Evolutionary conservation across 345 rosid species (phyloP).

Genomic region (Pistacia integerrima): DNA sequence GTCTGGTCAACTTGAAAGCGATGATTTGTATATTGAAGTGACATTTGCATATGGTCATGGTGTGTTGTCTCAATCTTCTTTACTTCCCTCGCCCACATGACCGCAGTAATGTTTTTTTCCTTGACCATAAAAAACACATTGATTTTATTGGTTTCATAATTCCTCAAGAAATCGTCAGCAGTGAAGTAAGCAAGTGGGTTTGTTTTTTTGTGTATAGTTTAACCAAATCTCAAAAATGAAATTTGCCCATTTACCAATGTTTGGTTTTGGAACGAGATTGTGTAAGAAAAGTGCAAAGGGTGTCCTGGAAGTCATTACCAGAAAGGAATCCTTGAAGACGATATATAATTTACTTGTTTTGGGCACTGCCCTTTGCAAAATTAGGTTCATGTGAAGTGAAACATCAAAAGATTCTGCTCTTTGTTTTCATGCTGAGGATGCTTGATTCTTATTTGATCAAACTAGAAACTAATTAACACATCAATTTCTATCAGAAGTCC

Average conservation of each 20-base stretch:
- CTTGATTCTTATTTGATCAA: not conserved
- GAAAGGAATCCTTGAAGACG: not conserved
- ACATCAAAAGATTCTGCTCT: not conserved
- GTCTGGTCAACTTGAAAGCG: not conserved
- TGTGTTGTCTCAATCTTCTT: not conserved
- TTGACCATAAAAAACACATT: too few relatives aligned
- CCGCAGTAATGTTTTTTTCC: too few relatives aligned
- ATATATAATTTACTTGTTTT: not conserved
- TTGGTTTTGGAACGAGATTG: too few relatives aligned
- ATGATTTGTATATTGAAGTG: not conserved
- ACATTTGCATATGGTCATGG: not conserved
- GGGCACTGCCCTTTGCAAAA: not conserved
- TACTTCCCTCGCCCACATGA: too few relatives aligned
- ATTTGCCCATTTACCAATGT: too few relatives aligned
- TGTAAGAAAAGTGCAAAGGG: not conserved
- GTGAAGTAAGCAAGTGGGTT: too few relatives aligned
- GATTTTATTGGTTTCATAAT: not conserved
- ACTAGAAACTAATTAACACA: not conserved
- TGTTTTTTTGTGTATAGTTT: too few relatives aligned
- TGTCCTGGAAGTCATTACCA: not conserved
- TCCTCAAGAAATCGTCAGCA: too few relatives aligned
- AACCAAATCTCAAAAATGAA: not conserved
- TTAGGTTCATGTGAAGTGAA: slow-evolving; percentile 1
- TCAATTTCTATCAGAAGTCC: too few relatives aligned
- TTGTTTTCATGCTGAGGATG: not conserved